Evolutionary conservation across 2,329 filamentous ascomycete species (phyloP).

Genomic region (Grosmannia huntii): DNA sequence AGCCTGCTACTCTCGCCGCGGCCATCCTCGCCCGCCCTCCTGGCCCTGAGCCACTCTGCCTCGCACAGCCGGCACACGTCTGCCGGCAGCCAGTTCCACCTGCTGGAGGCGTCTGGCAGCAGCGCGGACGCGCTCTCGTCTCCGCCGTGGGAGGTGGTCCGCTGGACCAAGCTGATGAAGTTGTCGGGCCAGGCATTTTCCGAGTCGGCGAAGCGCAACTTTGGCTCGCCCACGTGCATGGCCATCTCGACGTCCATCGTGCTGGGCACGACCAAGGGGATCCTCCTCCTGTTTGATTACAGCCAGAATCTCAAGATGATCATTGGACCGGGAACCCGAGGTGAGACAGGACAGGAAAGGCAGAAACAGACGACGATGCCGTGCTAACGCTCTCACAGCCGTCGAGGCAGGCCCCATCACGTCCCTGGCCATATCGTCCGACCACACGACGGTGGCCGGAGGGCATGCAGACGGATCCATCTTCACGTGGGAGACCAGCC

Average conservation of each 20-base stretch:
- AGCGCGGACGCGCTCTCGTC: conserved; percentile 24
- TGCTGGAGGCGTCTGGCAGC: conserved; percentile 33
- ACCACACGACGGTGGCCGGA: conserved; percentile 81
- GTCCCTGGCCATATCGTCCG: conserved; percentile 78
- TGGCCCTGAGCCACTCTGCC: conserved; percentile 30
- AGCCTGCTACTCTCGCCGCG: conserved; percentile 44
- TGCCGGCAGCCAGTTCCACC: conserved; percentile 43
- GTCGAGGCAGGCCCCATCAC: conserved; percentile 83
- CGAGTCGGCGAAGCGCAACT: conserved; percentile 81
- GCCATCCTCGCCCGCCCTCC: conserved; percentile 62
- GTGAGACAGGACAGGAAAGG: too few species aligned
- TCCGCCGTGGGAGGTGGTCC: conserved; percentile 89
- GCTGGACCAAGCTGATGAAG: conserved; percentile 89
- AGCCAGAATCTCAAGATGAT: conserved; percentile 91
- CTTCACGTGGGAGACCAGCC: conserved; percentile 89
- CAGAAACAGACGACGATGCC: too few species aligned
- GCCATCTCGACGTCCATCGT: conserved; percentile 80
- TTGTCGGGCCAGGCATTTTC: conserved; percentile 84
- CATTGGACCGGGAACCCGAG: conserved; percentile 84
- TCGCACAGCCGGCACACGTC: conserved; percentile 73
- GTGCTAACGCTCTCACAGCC: too few species aligned
- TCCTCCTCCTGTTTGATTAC: conserved; percentile 94
- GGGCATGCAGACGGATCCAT: conserved; percentile 85
- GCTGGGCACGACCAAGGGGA: conserved; percentile 84
- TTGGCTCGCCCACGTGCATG: conserved; percentile 82